Evolutionary conservation across 1,139 yeast genomes (phyloP), one percentile per base, ranked within the genome.

Genomic region (Pichia sp.): DNA sequence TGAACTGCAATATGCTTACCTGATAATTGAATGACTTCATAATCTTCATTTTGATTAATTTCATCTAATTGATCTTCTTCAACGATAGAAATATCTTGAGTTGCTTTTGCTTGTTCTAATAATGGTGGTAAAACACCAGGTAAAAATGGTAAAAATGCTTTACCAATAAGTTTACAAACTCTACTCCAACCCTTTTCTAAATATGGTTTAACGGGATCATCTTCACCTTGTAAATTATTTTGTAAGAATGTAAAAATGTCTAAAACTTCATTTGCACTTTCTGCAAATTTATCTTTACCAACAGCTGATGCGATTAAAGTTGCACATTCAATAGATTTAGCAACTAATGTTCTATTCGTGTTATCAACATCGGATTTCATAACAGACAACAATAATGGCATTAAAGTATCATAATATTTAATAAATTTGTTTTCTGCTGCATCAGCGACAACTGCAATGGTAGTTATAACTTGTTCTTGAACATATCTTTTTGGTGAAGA

Each of bases 181-280:
- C 98, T 78, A 41, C 94, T 89, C 98, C 98, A 91, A 37, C 95
- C 96, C 62, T 87, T 95, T 53, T 88, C 95, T 52, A 91, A 71
- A 56, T 87, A 89, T 41, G 85, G 76, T 51, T 77, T 83, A 19
- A 93, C 83, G 31, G 96, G 95, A 59, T 89, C 96, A 56, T 87
- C 96, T 35, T 72, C 76, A 25, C 55, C 60, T 21, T 51, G 50
- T 13, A 73, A 65, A 24, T 72, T 67, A 43, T 74, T 72, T 64
- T 91, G 98, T 50, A 89, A 79, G 27, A 70, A 67, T 10, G 82
- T 87, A 54, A 88, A 80, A 23, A 84, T 65, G 51, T 78, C 78
- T 43, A 89, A 81, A 47, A 89, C 68, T 50, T 85, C 88, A 47
- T 74, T 76, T 33, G 86, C 78, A 56, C 85, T 87, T 21, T 86